These are phyloP conservation scores for Paraurostyla sp. DNA, from an alignment of 73 alveolate species.

Conservation along the genomic window DNA sequence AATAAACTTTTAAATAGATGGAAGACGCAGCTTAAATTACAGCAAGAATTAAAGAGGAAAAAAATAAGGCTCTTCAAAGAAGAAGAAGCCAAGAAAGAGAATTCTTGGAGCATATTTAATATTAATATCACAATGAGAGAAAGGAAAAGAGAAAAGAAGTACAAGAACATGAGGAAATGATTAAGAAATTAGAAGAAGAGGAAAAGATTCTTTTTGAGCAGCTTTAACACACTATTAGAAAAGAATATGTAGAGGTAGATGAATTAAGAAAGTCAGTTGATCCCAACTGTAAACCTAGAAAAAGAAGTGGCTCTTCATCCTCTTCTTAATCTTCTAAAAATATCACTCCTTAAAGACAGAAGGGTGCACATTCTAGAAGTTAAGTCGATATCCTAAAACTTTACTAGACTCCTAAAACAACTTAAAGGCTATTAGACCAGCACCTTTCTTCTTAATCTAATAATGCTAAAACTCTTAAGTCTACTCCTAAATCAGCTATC, in stretches of 20 bases:
- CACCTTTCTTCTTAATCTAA: background rate
- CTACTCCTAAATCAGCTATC: background rate
- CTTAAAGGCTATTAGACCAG: background rate
- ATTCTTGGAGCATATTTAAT: constrained; percentile 18
- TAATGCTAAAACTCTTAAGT: background rate
- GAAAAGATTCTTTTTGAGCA: background rate
- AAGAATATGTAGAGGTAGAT: background rate
- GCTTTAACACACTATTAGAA: background rate
- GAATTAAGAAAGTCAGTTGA: background rate
- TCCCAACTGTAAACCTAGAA: background rate
- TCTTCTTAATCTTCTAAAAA: too few relatives aligned
- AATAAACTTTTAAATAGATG: background rate
- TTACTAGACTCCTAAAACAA: constrained; percentile 20
- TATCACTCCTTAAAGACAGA: too few relatives aligned
- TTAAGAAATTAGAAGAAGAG: background rate
- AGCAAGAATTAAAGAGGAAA: background rate
- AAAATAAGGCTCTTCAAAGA: background rate
- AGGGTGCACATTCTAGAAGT: background rate
- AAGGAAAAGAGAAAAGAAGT: background rate
- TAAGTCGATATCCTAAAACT: background rate
- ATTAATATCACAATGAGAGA: constrained; percentile 40
- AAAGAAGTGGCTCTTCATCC: background rate
- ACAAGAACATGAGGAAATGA: background rate
- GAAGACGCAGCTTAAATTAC: background rate
- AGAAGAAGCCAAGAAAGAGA: constrained; percentile 34